These are phyloP conservation scores for Candida parachauliodes DNA, from an alignment of 805 yeast species.

Conservation along the genomic window DNA sequence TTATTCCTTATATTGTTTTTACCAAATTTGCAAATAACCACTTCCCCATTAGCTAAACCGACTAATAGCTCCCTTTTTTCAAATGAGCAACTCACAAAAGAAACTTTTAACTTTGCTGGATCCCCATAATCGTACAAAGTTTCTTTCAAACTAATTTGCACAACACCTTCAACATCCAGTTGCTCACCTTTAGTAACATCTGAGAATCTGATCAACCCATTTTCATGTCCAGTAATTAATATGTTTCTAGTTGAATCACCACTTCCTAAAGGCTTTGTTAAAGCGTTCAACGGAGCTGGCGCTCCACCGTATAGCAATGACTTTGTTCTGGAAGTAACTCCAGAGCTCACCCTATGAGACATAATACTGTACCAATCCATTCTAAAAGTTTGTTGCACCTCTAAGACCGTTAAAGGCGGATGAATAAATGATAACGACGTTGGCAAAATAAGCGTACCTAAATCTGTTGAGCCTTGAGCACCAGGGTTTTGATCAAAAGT, in stretches of 20 bases:
- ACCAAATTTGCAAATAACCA: slow-evolving; percentile 70
- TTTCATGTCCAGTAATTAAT: slow-evolving; percentile 82
- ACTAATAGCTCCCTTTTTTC: slow-evolving; percentile 74
- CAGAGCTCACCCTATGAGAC: slow-evolving; percentile 27
- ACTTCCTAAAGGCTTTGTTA: slow-evolving; percentile 29
- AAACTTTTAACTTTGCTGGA: slow-evolving; percentile 43
- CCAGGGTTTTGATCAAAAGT: slow-evolving; percentile 42
- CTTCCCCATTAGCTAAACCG: slow-evolving; percentile 66
- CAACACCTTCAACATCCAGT: slow-evolving; percentile 26
- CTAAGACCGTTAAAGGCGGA: slow-evolving; percentile 60
- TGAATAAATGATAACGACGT: slow-evolving; percentile 75
- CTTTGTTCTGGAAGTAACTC: slow-evolving; percentile 39
- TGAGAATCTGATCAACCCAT: slow-evolving; percentile 80
- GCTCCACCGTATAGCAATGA: slow-evolving; percentile 76
- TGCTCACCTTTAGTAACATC: slow-evolving; percentile 76
- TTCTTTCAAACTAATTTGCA: slow-evolving; percentile 32
- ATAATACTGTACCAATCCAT: slow-evolving; percentile 80
- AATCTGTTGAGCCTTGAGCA: slow-evolving; percentile 16
- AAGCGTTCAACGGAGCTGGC: slow-evolving; percentile 43
- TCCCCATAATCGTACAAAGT: slow-evolving; percentile 24
- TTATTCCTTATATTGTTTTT: slow-evolving; percentile 15
- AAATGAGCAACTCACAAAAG: slow-evolving; percentile 68
- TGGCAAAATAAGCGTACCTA: slow-evolving; percentile 54
- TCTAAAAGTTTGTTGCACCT: slow-evolving; percentile 51
- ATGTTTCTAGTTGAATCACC: slow-evolving; percentile 42